Evolutionary conservation across 2,329 filamentous ascomycete genomes (phyloP).

Genomic region (Fusarium illudens): DNA sequence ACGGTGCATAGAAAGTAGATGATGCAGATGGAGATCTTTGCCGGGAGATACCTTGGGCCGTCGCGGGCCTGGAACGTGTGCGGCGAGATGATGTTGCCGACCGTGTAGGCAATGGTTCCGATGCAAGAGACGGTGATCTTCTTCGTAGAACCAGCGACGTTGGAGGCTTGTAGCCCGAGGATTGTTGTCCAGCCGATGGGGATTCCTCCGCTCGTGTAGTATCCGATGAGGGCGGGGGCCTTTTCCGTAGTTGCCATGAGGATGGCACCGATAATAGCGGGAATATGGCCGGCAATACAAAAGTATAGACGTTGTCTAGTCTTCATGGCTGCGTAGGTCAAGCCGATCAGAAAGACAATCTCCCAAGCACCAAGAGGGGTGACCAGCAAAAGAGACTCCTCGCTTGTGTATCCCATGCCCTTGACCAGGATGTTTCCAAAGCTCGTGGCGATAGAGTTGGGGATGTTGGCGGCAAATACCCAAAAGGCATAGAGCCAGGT

Average conservation of each 20-base stretch:
- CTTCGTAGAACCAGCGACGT: constrained; percentile 34
- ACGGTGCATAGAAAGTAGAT: constrained; percentile 34
- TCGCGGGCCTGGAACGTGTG: constrained; percentile 34
- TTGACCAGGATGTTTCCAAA: constrained; percentile 30
- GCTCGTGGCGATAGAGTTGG: constrained; percentile 28
- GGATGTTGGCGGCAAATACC: constrained; percentile 35
- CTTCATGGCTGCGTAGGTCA: constrained; percentile 26
- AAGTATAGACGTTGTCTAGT: constrained; percentile 23
- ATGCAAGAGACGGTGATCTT: constrained; percentile 36
- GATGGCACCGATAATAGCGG: constrained; percentile 30
- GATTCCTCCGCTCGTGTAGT: constrained; percentile 32
- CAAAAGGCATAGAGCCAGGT: constrained; percentile 35
- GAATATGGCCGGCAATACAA: constrained; percentile 23
- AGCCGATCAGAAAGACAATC: constrained; percentile 22
- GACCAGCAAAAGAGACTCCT: constrained; percentile 22
- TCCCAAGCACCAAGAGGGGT: constrained; percentile 30
- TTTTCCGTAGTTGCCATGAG: constrained; percentile 36
- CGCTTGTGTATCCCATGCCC: constrained; percentile 19
- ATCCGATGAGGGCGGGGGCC: constrained; percentile 30
- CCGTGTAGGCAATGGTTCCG: constrained; percentile 31
- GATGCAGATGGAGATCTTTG: constrained; percentile 33
- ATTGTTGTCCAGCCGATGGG: constrained; percentile 36
- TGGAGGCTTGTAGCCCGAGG: constrained; percentile 32
- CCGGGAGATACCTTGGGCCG: constrained; percentile 27
- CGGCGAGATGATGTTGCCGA: constrained; percentile 36